These are phyloP conservation scores for Ustilago lituana DNA, from an alignment of 1,284 basidiomycete genomes.

Conservation along the genomic window DNA sequence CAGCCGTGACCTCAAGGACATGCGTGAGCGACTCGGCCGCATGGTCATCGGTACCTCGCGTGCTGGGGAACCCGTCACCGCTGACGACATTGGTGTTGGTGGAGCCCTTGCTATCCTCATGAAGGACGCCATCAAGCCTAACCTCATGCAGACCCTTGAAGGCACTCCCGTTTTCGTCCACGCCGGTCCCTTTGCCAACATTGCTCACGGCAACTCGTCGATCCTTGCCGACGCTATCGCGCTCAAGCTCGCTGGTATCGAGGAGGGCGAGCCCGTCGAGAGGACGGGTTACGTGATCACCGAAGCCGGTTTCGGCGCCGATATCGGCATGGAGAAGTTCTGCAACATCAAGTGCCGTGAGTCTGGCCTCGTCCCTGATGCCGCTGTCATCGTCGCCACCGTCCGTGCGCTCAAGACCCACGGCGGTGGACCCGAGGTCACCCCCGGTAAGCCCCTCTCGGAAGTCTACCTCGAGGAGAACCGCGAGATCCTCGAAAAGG, in stretches of 20 bases:
- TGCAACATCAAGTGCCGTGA: slow-evolving; percentile 99
- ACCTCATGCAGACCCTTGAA: slow-evolving; percentile 97
- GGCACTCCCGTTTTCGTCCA: slow-evolving; percentile 99
- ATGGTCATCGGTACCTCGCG: slow-evolving; percentile 98
- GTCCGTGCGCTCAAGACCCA: slow-evolving; percentile 99
- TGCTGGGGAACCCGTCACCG: slow-evolving; percentile 88
- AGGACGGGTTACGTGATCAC: slow-evolving; percentile 94
- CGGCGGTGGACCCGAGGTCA: slow-evolving; percentile 95
- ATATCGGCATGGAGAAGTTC: slow-evolving; percentile 88
- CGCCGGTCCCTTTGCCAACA: slow-evolving; percentile 98
- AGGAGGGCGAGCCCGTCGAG: slow-evolving; percentile 83
- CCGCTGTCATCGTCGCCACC: slow-evolving; percentile 93
- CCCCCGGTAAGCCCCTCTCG: slow-evolving; percentile 91
- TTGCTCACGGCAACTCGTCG: slow-evolving; percentile 98
- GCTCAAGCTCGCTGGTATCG: slow-evolving; percentile 95
- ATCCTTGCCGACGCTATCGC: slow-evolving; percentile 96
- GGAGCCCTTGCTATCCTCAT: slow-evolving; percentile 96
- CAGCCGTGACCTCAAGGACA: slow-evolving; percentile 86
- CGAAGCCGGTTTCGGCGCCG: slow-evolving; percentile 97
- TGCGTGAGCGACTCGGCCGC: slow-evolving; percentile 86
- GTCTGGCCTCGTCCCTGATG: slow-evolving; percentile 91
- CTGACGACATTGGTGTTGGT: slow-evolving; percentile 94
- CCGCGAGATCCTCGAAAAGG: slow-evolving; percentile 86
- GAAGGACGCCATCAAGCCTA: slow-evolving; percentile 99
- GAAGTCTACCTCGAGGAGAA: slow-evolving; percentile 95